Evolutionary conservation across 192 early-diverging fungal genomes (phyloP), one percentile per base, ranked within the genome.

Genomic region (Paraglomus occultum): DNA sequence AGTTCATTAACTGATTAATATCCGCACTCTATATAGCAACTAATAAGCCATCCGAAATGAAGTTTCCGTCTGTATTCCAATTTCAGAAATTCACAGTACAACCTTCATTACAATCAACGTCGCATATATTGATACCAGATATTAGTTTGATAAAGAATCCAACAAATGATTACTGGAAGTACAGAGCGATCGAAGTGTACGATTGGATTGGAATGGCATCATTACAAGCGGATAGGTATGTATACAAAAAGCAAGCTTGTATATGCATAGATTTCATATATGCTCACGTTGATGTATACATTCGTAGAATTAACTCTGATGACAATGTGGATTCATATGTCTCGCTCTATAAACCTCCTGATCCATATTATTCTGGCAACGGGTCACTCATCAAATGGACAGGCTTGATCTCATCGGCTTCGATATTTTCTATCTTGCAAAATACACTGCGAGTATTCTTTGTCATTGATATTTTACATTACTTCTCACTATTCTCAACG

Each of bases 141-240:
- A 61, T 75, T 5, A 43, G 50, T 0, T 42, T 45, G 4, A 72
- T 81, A 31, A 68, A 77, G n/a, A 73, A 63, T 18, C 76, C 70
- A 12, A 71, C 69, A 53, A 71, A 78, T 31, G 51, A 61, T 40
- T 52, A 58, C 18, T 79, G 80, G 77, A 68, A 58, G 38, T 60
- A 50, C 40, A 51, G 70, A 18, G 77, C 74, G 7, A 17, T 67
- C 1, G 75, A 73, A 2, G 47, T 82, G 6, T 82, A 76, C 43
- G 77, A 82, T 52, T 82, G 80, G 80, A 71, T 82, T 42, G 80
- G 80, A 11, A 67, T 82, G 71, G 63, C 61, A 20, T 23, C 69
- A 8, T 62, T 79, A 42, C 64, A 77, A 61, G 68, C 77, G 7
- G 70, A 73, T 18, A 73, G 80, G 80, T 79, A 64, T 20, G 51